Conservation (phyloP, 1,284 basidiomycete species). For the Kalmanozyma brasiliensis region DNA sequence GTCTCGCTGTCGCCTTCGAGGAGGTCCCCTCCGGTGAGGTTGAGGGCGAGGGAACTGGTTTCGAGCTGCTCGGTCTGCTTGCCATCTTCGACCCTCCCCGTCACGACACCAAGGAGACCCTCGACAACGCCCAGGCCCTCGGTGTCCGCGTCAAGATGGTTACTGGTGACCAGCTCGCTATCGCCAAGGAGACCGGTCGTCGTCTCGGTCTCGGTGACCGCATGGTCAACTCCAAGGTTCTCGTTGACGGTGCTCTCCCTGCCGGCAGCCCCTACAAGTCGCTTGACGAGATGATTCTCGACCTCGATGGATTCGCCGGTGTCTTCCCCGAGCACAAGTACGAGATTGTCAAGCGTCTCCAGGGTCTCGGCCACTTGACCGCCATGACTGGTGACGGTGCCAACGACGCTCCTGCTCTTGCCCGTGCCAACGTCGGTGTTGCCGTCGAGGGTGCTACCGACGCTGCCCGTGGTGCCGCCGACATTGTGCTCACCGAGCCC, state of each 20-base stretch:
- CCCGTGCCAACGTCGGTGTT: conserved; percentile 88
- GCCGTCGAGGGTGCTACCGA: conserved; percentile 95
- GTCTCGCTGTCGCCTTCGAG: conserved; percentile 94
- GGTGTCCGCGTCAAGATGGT: conserved; percentile 99
- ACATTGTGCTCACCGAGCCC: conserved; percentile 93
- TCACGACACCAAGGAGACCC: conserved; percentile 98
- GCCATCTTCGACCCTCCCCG: conserved; percentile 98
- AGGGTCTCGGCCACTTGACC: conserved; percentile 75
- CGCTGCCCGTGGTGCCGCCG: conserved; percentile 92
- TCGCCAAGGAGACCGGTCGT: conserved; percentile 98
- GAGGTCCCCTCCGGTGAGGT: conserved; percentile 80
- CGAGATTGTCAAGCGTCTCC: conserved; percentile 90
- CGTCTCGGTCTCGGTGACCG: conserved; percentile 95
- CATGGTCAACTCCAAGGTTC: conserved; percentile 95
- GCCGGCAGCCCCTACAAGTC: conserved; percentile 77
- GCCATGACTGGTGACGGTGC: conserved; percentile 89
- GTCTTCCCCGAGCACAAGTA: conserved; percentile 98
- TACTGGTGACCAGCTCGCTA: conserved; percentile 98
- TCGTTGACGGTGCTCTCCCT: conserved; percentile 87
- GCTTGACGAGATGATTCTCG: conserved; percentile 87
- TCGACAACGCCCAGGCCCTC: conserved; percentile 93
- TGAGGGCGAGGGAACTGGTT: conserved; percentile 89
- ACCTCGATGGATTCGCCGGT: conserved; percentile 90
- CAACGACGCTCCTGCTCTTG: conserved; percentile 90
- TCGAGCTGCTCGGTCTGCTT: conserved; percentile 95